Base-by-base conservation (phyloP, 2,329 filamentous ascomycete species). In the Aspergillus caelatus region DNA sequence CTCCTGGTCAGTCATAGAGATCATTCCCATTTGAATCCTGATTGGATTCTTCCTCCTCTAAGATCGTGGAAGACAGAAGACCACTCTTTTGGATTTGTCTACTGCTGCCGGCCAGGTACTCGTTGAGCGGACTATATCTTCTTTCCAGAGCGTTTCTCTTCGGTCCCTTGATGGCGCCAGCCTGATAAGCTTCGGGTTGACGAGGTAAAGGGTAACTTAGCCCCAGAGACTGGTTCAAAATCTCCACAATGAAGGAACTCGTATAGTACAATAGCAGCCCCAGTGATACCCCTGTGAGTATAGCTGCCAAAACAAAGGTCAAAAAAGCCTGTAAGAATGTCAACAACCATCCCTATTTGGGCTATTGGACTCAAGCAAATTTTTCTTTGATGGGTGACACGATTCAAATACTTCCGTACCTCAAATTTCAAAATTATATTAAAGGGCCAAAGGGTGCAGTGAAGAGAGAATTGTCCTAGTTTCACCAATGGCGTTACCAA, bases 231-330 rank as follows among this genome's bases (percentile, higher is more conserved):
- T 88, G 80, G 48, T 72, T 70, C 41, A 85, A 72, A 2, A 83
- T 68, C 1, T 85, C 81, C 6, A 85, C 82, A 58, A 91, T 75
- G 62, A 85, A 72, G 62, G 79, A 81, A 62, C 88, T 89, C 21
- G 83, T 81, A 59, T 86, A 77, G 71, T 86, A 84, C 50, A 93
- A 76, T 21, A 85, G 67, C 57, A 88, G 75, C 58, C 91, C 91
- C 32, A 88, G 80, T 12, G 86, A 57, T 58, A 89, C 78, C n/a
- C 92, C 92, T 58, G 92, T 82, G 21, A 91, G 76, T 36, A 86
- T 83, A 9, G 91, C 92, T 28, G 88, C 84, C 56, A 88, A 88
- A 54, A 93, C 81, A 71, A 84, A 89, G 71, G 85, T 83, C 60
- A 77, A 75, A 23, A 81, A 63, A 55, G 78, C 78, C 82, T 84